A percentile compares a stretch with the other conserved stretches of the same genome.
These are phyloP conservation scores for Fraxinus greggii DNA, from an alignment of 305 asterid genomes.

Conservation along the genomic window DNA sequence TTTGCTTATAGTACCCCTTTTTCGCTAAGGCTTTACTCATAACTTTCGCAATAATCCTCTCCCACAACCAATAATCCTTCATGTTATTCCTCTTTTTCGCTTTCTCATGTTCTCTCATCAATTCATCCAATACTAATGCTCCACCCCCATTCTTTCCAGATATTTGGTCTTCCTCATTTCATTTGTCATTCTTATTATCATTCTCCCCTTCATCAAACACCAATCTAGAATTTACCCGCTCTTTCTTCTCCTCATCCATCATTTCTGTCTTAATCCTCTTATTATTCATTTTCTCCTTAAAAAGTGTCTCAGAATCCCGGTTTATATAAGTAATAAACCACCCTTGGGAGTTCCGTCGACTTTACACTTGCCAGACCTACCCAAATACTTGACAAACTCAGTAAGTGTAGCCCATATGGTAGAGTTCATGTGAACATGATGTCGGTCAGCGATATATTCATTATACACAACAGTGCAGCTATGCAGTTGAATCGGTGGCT, in stretches of 20 bases:
- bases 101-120: constrained; percentile 82
- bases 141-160: constrained; percentile 32
- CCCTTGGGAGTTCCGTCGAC: constrained; percentile 85
- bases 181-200: constrained; percentile 41
- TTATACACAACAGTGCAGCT: constrained; percentile 93
- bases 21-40: constrained; percentile 75
- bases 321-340: constrained; percentile 89
- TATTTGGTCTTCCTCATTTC: constrained; percentile 36
- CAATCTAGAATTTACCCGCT: constrained; percentile 52
- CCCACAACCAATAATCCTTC: constrained; percentile 84
- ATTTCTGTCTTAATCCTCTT: constrained; percentile 67
- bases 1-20: constrained; percentile 85
- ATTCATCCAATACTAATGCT: constrained; percentile 60
- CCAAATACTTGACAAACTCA: constrained; percentile 71
- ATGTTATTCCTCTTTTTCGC: constrained; percentile 70
- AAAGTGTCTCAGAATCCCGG: constrained; percentile 73
- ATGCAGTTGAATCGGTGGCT: constrained; percentile 83
- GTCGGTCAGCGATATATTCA: constrained; percentile 75
- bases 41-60: constrained; percentile 75
- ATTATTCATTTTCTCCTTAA: constrained; percentile 82
- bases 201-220: constrained; percentile 57
- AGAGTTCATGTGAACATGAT: constrained; percentile 85
- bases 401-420: constrained; percentile 86
- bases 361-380: constrained; percentile 72
- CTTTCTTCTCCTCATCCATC: constrained; percentile 82